Evolutionary conservation across 2,329 filamentous ascomycete genomes (phyloP).

Genomic region (Neofusicoccum umdonicola): DNA sequence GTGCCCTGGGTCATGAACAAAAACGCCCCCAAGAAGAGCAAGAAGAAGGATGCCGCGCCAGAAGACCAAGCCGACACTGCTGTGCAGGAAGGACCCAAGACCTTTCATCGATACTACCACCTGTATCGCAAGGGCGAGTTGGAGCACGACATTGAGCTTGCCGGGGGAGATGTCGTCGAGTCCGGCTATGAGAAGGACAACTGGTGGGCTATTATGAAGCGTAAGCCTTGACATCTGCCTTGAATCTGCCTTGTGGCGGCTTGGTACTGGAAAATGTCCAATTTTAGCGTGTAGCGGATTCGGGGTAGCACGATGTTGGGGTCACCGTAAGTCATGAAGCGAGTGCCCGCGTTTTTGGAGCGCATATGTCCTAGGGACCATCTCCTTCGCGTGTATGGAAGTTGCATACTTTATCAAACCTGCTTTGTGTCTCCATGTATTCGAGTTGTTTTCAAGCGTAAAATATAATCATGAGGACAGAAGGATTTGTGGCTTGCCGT

Average conservation of each 20-base stretch:
- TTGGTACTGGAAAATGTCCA: not conserved
- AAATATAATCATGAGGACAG: too few species aligned
- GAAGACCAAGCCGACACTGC: conserved; percentile 22
- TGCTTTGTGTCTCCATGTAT: too few species aligned
- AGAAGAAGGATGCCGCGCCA: conserved; percentile 27
- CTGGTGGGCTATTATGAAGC: conserved; percentile 79
- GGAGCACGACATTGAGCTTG: conserved; percentile 71
- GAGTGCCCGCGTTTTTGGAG: too few species aligned
- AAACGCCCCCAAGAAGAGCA: conserved; percentile 23
- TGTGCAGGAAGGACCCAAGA: conserved; percentile 39
- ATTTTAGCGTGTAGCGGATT: too few species aligned
- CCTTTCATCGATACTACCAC: conserved; percentile 91
- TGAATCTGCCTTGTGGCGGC: too few species aligned
- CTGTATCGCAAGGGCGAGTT: conserved; percentile 84
- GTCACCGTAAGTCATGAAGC: too few species aligned
- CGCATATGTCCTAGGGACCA: too few species aligned
- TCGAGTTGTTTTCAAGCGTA: too few species aligned
- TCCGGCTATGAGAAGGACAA: conserved; percentile 96
- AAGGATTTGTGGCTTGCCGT: too few species aligned
- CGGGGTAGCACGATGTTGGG: too few species aligned
- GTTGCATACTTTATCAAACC: too few species aligned
- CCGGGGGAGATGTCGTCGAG: conserved; percentile 72
- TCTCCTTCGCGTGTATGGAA: too few species aligned
- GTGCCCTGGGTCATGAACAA: conserved; percentile 83
- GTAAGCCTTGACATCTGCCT: not conserved